Conservation (phyloP, 202 grass and related monocot genomes). For the Zoysia matrella region DNA sequence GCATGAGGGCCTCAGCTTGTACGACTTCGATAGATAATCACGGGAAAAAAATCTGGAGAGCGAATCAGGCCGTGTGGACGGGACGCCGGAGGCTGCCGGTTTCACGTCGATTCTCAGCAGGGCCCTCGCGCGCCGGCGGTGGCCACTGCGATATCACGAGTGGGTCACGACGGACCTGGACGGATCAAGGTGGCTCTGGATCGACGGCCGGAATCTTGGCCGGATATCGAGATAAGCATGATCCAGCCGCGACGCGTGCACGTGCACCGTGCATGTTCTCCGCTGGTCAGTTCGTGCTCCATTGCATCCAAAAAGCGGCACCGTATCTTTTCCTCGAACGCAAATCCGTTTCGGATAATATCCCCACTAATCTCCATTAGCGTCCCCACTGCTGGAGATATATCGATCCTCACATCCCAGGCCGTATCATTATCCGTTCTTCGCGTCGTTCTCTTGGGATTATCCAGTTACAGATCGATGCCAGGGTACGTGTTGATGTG, state of each 20-base stretch:
- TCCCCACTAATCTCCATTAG: background rate
- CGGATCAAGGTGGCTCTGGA: background rate
- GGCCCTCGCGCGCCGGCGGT: background rate
- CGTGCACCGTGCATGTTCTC: conserved; percentile 37
- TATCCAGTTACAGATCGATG: background rate
- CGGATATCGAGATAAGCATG: conserved; percentile 51
- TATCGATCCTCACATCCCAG: background rate
- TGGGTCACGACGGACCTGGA: conserved; percentile 10
- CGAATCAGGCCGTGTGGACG: conserved; percentile 41
- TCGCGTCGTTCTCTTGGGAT: too few species aligned
- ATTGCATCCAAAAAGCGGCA: conserved; percentile 1
- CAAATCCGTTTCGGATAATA: conserved; percentile 41
- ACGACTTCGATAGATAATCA: too few species aligned
- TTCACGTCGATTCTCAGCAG: conserved; percentile 36
- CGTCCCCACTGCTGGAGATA: background rate
- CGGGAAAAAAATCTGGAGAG: conserved; percentile 18
- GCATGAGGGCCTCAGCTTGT: too few species aligned
- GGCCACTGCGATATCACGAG: background rate
- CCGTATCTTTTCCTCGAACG: conserved; percentile 17
- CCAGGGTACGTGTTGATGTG: background rate
- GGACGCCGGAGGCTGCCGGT: conserved; percentile 34
- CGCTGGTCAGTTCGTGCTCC: background rate
- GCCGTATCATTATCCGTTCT: background rate
- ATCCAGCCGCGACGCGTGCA: conserved; percentile 22
- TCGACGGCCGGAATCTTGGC: conserved; percentile 37